phyloP scores from a whole-genome alignment of 495 filamentous ascomycete genomes.

The Staphylotrichum longicolle region DNA sequence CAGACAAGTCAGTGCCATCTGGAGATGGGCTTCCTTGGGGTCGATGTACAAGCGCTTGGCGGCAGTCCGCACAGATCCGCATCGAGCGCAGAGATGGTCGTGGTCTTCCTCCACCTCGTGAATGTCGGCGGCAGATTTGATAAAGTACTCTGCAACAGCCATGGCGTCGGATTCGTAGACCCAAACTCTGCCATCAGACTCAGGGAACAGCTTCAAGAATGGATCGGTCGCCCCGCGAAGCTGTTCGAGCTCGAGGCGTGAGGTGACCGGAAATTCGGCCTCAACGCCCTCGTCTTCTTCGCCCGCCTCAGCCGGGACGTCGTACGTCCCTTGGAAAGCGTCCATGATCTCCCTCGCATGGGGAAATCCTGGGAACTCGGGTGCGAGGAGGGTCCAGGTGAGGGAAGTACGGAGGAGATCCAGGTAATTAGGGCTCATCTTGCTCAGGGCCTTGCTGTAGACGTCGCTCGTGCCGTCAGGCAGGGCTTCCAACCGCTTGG shows the following conservation, averaged over 20 bases:
- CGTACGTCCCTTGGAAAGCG: constrained; percentile 26
- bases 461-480: constrained; percentile 25
- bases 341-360: constrained; percentile 30
- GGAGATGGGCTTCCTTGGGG: constrained; percentile 23
- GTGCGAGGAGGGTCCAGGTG: constrained; percentile 24
- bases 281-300: background rate
- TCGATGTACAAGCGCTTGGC: constrained; percentile 19
- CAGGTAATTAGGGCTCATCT: constrained; percentile 30
- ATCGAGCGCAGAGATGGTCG: constrained; percentile 22
- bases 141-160: constrained; percentile 21
- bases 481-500: constrained; percentile 22
- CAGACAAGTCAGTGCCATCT: constrained; percentile 27
- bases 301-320: background rate
- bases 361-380: constrained; percentile 6
- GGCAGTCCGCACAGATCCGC: constrained; percentile 8
- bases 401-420: constrained; percentile 29
- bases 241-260: constrained; percentile 25
- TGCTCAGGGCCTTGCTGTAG: constrained; percentile 24
- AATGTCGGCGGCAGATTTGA: constrained; percentile 6
- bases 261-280: constrained; percentile 13
- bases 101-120: constrained; percentile 7
- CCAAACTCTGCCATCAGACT: constrained; percentile 1
- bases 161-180: constrained; percentile 10
- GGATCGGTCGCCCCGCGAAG: constrained; percentile 22
- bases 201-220: constrained; percentile 14